Percentiles rank a stretch among this genome's conserved stretches.
Conservation (phyloP, 2,329 filamentous ascomycete species). For the Talaromyces sp. region DNA sequence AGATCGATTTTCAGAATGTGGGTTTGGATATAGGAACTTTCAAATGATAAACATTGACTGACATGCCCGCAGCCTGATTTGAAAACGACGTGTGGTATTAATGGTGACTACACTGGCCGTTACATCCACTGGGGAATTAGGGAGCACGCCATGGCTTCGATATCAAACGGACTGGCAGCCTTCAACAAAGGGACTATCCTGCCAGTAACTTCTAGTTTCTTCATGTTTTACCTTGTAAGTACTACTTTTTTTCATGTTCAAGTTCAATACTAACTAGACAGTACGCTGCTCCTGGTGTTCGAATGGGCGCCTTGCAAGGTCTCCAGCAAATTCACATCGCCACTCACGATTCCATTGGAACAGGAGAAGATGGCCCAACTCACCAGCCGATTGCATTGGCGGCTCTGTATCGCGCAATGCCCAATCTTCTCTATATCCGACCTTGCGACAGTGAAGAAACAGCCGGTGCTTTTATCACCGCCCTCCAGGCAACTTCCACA, state of each 20-base stretch:
- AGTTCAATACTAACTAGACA: conserved; percentile 16
- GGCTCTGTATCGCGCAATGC: conserved; percentile 56
- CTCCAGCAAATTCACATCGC: conserved; percentile 55
- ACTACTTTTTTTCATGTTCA: background rate
- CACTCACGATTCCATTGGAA: conserved; percentile 57
- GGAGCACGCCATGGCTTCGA: conserved; percentile 61
- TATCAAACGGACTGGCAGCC: conserved; percentile 70
- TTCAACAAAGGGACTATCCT: conserved; percentile 51
- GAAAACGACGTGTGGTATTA: conserved; percentile 38
- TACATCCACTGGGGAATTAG: conserved; percentile 56
- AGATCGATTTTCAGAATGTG: conserved; percentile 48
- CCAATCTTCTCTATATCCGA: conserved; percentile 56
- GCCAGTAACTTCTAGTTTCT: conserved; percentile 54
- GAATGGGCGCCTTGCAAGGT: conserved; percentile 54
- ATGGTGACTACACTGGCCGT: conserved; percentile 47
- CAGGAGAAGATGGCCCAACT: conserved; percentile 56
- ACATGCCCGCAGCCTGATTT: conserved; percentile 19
- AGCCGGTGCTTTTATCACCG: conserved; percentile 38
- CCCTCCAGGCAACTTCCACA: conserved; percentile 32
- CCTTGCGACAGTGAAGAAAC: conserved; percentile 54
- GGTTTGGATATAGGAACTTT: conserved; percentile 10
- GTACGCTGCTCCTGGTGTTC: conserved; percentile 51
- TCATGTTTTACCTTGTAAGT: conserved; percentile 51
- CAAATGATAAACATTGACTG: background rate
- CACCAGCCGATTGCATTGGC: conserved; percentile 57